Conservation (phyloP, 495 filamentous ascomycete species). For the Jackrogersella multiformis region DNA sequence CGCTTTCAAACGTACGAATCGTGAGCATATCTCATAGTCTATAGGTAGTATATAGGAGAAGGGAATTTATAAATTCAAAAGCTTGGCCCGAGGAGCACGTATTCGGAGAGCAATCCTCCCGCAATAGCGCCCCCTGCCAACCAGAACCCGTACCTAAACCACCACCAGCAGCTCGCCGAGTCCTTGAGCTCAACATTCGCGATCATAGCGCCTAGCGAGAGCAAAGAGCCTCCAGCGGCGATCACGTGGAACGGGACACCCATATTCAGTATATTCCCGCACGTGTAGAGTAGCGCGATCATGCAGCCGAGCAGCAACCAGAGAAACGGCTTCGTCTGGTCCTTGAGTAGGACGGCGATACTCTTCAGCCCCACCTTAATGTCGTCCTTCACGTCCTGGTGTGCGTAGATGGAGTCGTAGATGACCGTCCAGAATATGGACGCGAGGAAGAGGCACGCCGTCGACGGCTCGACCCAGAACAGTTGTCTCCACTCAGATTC, state of each 20-base stretch:
- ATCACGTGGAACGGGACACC: conserved; percentile 41
- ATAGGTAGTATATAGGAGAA: background rate
- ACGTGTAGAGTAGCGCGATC: conserved; percentile 36
- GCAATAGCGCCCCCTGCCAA: conserved; percentile 46
- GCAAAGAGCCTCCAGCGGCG: conserved; percentile 40
- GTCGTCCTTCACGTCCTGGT: conserved; percentile 53
- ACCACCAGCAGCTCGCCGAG: conserved; percentile 51
- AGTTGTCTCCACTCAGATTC: background rate
- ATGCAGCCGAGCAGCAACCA: conserved; percentile 41
- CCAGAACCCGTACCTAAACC: conserved; percentile 53
- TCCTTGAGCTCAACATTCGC: conserved; percentile 49
- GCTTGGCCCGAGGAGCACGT: conserved; percentile 23
- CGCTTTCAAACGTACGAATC: background rate
- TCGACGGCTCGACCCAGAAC: conserved; percentile 33
- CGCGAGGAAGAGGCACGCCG: conserved; percentile 39
- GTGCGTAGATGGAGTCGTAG: conserved; percentile 57
- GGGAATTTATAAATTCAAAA: conserved; percentile 3
- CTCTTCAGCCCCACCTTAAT: conserved; percentile 48
- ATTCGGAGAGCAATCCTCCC: conserved; percentile 46
- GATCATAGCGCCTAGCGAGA: conserved; percentile 51
- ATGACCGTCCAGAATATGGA: conserved; percentile 49
- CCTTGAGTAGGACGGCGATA: conserved; percentile 50
- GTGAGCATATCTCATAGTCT: background rate
- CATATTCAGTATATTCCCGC: conserved; percentile 42
- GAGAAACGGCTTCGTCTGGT: conserved; percentile 46